phyloP scores from a whole-genome alignment of 2,329 filamentous ascomycete species.

The Macroventuria anomochaeta region DNA sequence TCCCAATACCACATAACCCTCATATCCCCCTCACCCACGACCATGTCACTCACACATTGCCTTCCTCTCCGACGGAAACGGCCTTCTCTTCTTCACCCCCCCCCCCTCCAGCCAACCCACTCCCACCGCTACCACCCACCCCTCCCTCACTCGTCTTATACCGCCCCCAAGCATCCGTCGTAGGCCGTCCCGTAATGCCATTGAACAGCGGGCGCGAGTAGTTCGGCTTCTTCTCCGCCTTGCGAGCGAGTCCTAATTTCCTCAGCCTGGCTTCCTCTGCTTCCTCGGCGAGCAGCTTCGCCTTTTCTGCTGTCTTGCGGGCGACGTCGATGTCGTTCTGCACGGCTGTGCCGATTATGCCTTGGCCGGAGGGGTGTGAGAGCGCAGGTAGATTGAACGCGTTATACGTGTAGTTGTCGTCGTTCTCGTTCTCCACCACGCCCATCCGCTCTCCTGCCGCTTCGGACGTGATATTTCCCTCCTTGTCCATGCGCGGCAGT shows the following conservation, averaged over 20 bases:
- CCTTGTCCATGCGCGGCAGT: neutral
- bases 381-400: slow-evolving; percentile 18
- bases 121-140: neutral
- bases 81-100: neutral
- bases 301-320: neutral
- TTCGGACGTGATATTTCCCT: neutral
- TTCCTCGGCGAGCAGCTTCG: neutral
- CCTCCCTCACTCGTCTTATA: neutral
- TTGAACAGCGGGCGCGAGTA: slow-evolving; percentile 31
- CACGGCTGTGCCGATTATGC: slow-evolving; percentile 13
- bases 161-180: slow-evolving; percentile 3
- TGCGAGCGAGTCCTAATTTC: neutral
- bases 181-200: slow-evolving; percentile 20
- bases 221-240: slow-evolving; percentile 1
- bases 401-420: slow-evolving; percentile 20
- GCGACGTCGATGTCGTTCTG: neutral
- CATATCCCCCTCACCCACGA: too few species aligned
- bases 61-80: neutral
- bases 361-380: slow-evolving; percentile 8
- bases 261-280: neutral
- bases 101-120: neutral
- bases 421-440: neutral
- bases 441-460: too few species aligned
- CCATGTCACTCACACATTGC: too few species aligned
- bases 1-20: too few species aligned